These are phyloP conservation scores for Eucalyptus fibrosa DNA, from an alignment of 345 rosid species.

Conservation along the genomic window DNA sequence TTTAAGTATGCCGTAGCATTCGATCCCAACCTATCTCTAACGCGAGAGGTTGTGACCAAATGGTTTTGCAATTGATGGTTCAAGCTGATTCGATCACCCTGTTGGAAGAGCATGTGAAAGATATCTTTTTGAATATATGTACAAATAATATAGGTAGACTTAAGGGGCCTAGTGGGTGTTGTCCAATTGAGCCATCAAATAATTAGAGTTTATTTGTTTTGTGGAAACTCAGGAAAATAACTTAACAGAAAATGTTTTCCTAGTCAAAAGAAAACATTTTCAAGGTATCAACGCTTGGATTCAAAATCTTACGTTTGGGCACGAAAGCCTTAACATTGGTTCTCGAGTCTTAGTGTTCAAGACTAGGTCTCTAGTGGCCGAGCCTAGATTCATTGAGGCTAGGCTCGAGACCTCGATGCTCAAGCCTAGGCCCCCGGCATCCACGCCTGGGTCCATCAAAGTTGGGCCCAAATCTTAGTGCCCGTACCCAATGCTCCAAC, in stretches of 20 bases:
- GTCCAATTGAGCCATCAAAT: not conserved
- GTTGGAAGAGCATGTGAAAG: not conserved
- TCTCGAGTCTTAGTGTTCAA: not conserved
- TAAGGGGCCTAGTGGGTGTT: not conserved
- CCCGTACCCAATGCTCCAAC: not conserved
- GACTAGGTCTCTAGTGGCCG: not conserved
- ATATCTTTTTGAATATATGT: not conserved
- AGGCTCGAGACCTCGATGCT: not conserved
- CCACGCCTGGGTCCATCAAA: not conserved
- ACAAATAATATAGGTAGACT: not conserved
- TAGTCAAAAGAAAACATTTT: too few relatives aligned
- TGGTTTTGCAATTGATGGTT: not conserved
- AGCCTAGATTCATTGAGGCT: not conserved
- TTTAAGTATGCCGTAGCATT: not conserved
- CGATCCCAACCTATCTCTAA: not conserved
- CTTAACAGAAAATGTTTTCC: too few relatives aligned
- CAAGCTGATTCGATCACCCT: slow-evolving; percentile 1
- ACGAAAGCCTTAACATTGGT: not conserved
- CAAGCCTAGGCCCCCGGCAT: not conserved
- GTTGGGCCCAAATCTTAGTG: not conserved
- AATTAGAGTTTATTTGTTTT: not conserved
- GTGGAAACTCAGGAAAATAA: too few relatives aligned
- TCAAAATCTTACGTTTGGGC: not conserved
- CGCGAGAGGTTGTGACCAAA: not conserved
- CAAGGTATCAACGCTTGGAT: too few relatives aligned